Base-by-base conservation (phyloP, 1,284 basidiomycete genomes). In the Apiotrichum akiyoshidainum region DNA sequence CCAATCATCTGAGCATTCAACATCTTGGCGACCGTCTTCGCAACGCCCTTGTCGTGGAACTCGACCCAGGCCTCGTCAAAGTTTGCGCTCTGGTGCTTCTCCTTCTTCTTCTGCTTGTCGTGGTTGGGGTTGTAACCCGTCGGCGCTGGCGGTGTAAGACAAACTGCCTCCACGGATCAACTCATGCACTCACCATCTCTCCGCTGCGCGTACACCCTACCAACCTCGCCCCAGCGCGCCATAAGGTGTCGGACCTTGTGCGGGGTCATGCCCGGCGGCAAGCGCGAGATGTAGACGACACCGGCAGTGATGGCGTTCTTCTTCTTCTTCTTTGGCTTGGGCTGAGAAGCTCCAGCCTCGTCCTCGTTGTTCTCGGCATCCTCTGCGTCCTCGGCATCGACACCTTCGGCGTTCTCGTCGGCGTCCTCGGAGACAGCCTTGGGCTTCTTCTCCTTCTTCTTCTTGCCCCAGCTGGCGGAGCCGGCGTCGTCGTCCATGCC, bases 51-150 rank as follows among this genome's bases (percentile, higher is more conserved):
- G 77, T 95, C 89, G 65, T 87, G 85, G 78, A 98, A 99, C 79
- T 99, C 96, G 47, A 99, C 88, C 96, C 96, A 99, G 35, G 96
- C 96, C 77, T 99, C 96, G 0, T 87, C 89, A 72, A 88, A 99
- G 71, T 93, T 91, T 8, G 90, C 91, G 10, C 87, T 81, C 7
- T 86, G 88, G 72, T 89, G 86, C 74, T 90, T 90, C 58, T 68
- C 58, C 57, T 69, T 71, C 60, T 72, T 72, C 55, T 65, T 61
- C 40, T 58, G 55, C 51, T 63, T 55, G 34, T 51, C 45, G 33
- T 58, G 54, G 53, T 70, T 58, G 12, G 69, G 70, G 47, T 75
- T 71, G 58, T 71, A 74, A 8, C 70, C 71, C 2, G 63, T 68
- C 3, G 69, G 66, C 21, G 71, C 74, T 74, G 55, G 26, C 26